phyloP scores from a whole-genome alignment of 805 yeast genomes.

The Wickerhamiella sorbophila region DNA sequence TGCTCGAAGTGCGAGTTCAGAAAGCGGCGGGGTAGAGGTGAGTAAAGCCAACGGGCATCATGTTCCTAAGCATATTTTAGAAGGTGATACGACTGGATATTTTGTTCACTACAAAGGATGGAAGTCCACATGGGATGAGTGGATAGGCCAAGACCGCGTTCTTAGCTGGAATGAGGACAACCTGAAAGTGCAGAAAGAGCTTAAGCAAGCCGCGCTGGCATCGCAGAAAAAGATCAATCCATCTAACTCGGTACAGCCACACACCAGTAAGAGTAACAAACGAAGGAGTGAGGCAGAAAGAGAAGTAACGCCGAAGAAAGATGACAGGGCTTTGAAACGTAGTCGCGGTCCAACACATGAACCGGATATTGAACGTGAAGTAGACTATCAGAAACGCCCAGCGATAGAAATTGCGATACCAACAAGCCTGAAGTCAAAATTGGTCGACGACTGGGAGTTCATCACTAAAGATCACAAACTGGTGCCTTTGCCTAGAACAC shows the following conservation, averaged over 20 bases:
- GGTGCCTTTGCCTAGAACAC: slow-evolving; percentile 46
- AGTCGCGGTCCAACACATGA: slow-evolving; percentile 11
- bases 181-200: slow-evolving; percentile 43
- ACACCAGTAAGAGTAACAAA: slow-evolving; percentile 9
- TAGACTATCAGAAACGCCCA: slow-evolving; percentile 25
- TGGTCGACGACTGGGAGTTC: slow-evolving; percentile 90
- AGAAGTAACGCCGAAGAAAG: slow-evolving; percentile 3
- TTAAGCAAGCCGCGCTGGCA: slow-evolving; percentile 35
- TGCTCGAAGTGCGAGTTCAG: slow-evolving; percentile 2
- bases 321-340: slow-evolving; percentile 5
- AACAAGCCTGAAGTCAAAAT: slow-evolving; percentile 46
- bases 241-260: slow-evolving; percentile 11
- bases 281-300: slow-evolving; percentile 5
- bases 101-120: slow-evolving; percentile 87
- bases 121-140: slow-evolving; percentile 94
- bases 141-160: slow-evolving; percentile 65
- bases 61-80: slow-evolving; percentile 11
- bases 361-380: slow-evolving; percentile 25
- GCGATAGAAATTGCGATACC: slow-evolving; percentile 50
- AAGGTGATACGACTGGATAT: slow-evolving; percentile 33
- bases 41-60: slow-evolving; percentile 20
- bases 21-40: background rate
- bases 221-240: slow-evolving; percentile 8
- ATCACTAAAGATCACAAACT: slow-evolving; percentile 69
- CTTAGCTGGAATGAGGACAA: slow-evolving; percentile 58